Percentiles rank a stretch among this genome's conserved stretches.
Evolutionary conservation across 805 yeast genomes (phyloP).

Genomic region (Saitoella complicata): DNA sequence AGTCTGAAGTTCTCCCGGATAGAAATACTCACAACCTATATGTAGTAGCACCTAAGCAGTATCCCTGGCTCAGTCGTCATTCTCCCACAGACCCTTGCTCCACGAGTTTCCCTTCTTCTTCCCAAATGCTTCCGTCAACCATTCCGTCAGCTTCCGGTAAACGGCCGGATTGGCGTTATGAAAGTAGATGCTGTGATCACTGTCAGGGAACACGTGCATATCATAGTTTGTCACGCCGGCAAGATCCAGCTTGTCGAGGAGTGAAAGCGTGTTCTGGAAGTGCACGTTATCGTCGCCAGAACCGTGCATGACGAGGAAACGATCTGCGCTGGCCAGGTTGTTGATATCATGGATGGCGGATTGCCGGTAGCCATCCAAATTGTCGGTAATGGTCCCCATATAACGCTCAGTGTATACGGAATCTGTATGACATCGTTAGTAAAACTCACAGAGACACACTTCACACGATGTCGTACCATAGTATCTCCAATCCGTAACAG

Average conservation of each 20-base stretch:
- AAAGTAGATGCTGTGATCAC: slow-evolving; percentile 65
- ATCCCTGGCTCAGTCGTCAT: no score
- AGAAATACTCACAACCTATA: no score
- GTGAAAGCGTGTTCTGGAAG: slow-evolving; percentile 68
- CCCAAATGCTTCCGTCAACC: slow-evolving; percentile 26
- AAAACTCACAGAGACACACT: no score
- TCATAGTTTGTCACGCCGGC: slow-evolving; percentile 79
- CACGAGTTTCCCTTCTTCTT: no score
- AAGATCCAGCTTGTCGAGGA: slow-evolving; percentile 59
- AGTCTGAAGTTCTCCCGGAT: no score
- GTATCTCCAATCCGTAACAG: slow-evolving; percentile 85
- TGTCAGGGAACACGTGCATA: slow-evolving; percentile 79
- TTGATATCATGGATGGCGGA: slow-evolving; percentile 43
- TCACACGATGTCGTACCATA: slow-evolving; percentile 22
- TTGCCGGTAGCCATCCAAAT: slow-evolving; percentile 41
- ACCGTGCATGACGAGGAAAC: slow-evolving; percentile 87
- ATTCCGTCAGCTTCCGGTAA: slow-evolving; percentile 48
- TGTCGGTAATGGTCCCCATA: slow-evolving; percentile 67
- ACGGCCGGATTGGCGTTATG: slow-evolving; percentile 70
- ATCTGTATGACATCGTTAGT: slow-evolving; percentile 22
- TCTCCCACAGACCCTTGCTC: no score
- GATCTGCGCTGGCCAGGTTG: slow-evolving; percentile 36
- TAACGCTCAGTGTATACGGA: slow-evolving; percentile 90
- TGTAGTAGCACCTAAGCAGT: no score
- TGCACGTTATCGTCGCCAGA: slow-evolving; percentile 97